Base-by-base conservation (phyloP, 2,329 filamentous ascomycete genomes). In the Madurella mycetomatis region DNA sequence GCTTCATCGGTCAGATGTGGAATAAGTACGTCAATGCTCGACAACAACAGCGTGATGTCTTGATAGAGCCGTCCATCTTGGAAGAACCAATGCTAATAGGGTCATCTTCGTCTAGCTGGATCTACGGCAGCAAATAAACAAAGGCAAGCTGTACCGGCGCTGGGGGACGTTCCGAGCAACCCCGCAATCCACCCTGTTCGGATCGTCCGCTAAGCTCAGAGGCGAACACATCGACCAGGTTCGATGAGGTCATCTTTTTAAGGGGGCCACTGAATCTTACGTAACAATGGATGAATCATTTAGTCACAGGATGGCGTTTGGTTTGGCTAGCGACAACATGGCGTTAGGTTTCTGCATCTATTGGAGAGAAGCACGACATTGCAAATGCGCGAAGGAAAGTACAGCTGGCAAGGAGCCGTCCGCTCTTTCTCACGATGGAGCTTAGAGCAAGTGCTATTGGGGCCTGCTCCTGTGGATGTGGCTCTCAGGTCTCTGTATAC, bases 1-100 rank as follows among this genome's bases (percentile, higher is more conserved):
- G 80, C 41, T 68, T 83, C 58, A 69, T 83, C 49, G 77, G 77
- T 51, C 72, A 75, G 57, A 74, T 82, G 70, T 84, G 82, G 77
- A 74, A 81, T 61, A 81, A 76, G 80, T 83, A 67, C 50, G 77
- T 64, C 11, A n/a, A 30, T n/a, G 4, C 8, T 41, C 9, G 34
- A 39, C 40, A 41, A 49, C 11, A 37, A 12, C 34, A 37, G 9
- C 7, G 25, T 25, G 25, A 7, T 25, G 25, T 25, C 25, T 3
- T 25, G 3, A 3, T 4, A 25, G 25, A 7, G 25, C 7, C 7
- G 25, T 25, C 25, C 7, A 25, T 25, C 25, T 37, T 9, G 4
- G 34, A 37, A 15, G 4, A 11, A 9, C 2, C 34, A 11, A 12
- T 12, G 34, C 34, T 37, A 37, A 37, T 37, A 9, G 11, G 34